Base-by-base conservation (phyloP, 2,329 filamentous ascomycete genomes). In the Thermomyces lanuginosus region DNA sequence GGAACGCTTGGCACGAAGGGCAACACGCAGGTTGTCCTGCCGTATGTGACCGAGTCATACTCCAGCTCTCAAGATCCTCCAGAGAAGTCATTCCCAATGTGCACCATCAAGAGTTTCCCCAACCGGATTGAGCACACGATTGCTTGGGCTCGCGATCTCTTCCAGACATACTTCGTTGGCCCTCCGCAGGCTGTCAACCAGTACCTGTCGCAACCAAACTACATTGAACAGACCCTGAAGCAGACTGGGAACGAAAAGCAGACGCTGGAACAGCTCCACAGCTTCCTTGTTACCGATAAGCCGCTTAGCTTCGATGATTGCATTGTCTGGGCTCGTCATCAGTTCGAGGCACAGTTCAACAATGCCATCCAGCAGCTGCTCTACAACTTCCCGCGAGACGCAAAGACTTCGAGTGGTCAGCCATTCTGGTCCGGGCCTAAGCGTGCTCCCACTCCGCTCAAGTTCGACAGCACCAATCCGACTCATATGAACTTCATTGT, bases 71-170 rank as follows among this genome's bases (percentile, higher is more conserved):
- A 93, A 51, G 91, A 98, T 51, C 89, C 89, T 1, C 89, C 89
- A 0, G 91, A 98, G 64, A 83, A 93, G 60, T 92, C 89, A 1
- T 95, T 98, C 66, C 89, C 89, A 1, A 95, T 95, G 84, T 98
- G 89, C 55, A 95, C 89, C 4, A 67, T 98, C 35, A 73, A 81
- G 47, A 93, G 84, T 55, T 98, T 98, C 64, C 89, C 89, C 32
- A 98, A 98, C 64, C 77, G 77, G 45, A 98, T 98, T 44, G 84
- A 98, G 58, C 89, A 98, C 55, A 95, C 89, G 1, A 98, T 98
- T 51, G 89, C 89, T 2, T 98, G 89, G 89, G 76, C 84, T 20
- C 81, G 91, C 44, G 89, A 95, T 52, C 69, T 92, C 38, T 98
- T 98, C 57, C 83, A 95, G 58, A 76, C 75, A 15, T 82, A 76